Evolutionary conservation across 2,329 filamentous ascomycete genomes (phyloP), one percentile per base, ranked within the genome.

Genomic region (Epichloe hybrida): DNA sequence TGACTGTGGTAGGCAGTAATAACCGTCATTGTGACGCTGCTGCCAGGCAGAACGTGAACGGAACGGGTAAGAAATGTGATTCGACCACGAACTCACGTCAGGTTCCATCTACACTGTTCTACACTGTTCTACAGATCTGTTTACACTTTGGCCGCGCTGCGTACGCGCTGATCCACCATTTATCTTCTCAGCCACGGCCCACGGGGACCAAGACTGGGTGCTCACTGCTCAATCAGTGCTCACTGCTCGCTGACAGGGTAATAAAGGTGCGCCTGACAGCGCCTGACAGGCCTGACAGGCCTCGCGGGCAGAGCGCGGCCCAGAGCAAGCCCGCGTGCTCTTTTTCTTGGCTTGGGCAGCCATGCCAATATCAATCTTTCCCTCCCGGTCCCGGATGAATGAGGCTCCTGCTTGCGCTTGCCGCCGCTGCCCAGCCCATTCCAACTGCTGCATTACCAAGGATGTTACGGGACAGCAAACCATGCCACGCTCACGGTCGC

Each of bases 331-430:
- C 50, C 45, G 44, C 20, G 45, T 43, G 50, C 50, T 51, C 50
- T 17, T 15, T 51, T 15, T 51, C 50, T 38, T 15, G 31, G 31
- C 35, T 51, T 51, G 50, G 50, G 50, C 50, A 45, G 38, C 50
- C 41, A 52, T 49, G 20, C 17, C 38, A 21, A 15, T 13, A n/a
- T 11, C 27, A 27, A 35, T 40, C 13, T 3, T 31, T 7, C 36
- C 20, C 9, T 9, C 27, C 27, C 27, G 23, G 23, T 34, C 21
- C 23, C 31, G 5, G 27, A 38, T 27, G 38, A 40, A n/a, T 48
- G 46, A 48, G 46, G 39, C 35, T 31, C 21, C 35, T 46, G 38
- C n/a, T 21, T 21, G 3, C 20, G 20, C 20, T 21, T 20, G 35
- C 42, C 23, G n/a, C 42, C 27, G 34, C 17, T 50, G 48, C 39